Percentiles rank a stretch among this genome's conserved stretches.
Evolutionary conservation across 2,329 filamentous ascomycete species (phyloP).

Genomic region (Aquanectria penicillioides): DNA sequence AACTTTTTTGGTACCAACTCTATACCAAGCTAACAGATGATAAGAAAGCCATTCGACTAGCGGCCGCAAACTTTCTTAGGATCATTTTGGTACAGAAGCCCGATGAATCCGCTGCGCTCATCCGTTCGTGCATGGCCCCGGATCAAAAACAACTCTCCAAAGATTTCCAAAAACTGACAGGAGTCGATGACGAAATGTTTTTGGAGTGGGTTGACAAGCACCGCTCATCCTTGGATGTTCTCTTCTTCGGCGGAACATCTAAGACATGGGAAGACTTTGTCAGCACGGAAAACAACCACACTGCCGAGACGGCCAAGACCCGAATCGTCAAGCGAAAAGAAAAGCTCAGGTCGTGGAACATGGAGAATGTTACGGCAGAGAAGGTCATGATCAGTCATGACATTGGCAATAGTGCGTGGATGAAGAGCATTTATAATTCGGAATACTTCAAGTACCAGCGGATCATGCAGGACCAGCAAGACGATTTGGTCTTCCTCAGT

Average conservation of each 20-base stretch:
- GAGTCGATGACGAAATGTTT: conserved; percentile 90
- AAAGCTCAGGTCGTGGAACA: conserved; percentile 81
- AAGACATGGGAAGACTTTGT: conserved; percentile 92
- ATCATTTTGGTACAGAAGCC: conserved; percentile 95
- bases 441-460: conserved; percentile 94
- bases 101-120: conserved; percentile 77
- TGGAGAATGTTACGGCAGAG: conserved; percentile 74
- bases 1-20: conserved; percentile 89
- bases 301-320: conserved; percentile 76
- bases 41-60: conserved; percentile 72
- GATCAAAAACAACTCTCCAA: conserved; percentile 77
- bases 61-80: conserved; percentile 88
- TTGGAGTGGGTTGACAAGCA: conserved; percentile 88
- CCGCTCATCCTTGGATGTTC: conserved; percentile 77
- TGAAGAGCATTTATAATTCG: conserved; percentile 92
- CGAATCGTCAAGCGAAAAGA: conserved; percentile 83
- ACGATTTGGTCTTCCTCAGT: conserved; percentile 82
- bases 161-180: conserved; percentile 85
- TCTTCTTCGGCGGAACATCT: conserved; percentile 85
- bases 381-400: conserved; percentile 84
- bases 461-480: conserved; percentile 90
- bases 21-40: conserved; percentile 87
- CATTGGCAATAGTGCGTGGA: conserved; percentile 87
- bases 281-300: conserved; percentile 80
- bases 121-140: conserved; percentile 75